Conservation (phyloP, 768 basidiomycete species). For the Suillus weaverae region DNA sequence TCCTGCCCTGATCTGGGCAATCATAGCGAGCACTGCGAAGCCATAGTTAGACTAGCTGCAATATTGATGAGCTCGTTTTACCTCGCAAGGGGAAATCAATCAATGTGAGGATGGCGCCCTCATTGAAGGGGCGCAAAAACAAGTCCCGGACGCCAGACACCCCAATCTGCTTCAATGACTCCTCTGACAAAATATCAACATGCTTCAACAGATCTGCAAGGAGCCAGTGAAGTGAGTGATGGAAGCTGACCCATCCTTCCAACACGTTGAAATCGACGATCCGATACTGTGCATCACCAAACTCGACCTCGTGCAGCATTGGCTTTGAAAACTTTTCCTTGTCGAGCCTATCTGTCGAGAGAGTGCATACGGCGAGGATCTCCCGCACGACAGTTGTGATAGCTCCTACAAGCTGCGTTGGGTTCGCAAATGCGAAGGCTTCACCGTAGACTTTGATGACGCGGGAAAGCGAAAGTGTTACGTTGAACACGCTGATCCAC, state of each 20-base stretch:
- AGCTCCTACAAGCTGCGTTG: slow-evolving; percentile 61
- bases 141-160: slow-evolving; percentile 58
- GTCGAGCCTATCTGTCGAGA: slow-evolving; percentile 69
- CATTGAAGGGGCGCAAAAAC: slow-evolving; percentile 59
- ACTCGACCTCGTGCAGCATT: slow-evolving; percentile 63
- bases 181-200: slow-evolving; percentile 62
- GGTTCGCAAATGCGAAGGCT: slow-evolving; percentile 61
- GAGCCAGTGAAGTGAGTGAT: slow-evolving; percentile 90
- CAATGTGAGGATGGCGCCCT: slow-evolving; percentile 68
- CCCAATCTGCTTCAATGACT: slow-evolving; percentile 51
- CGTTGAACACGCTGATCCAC: slow-evolving; percentile 96
- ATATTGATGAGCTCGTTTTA: slow-evolving; percentile 34
- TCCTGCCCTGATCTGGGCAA: slow-evolving; percentile 92
- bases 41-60: slow-evolving; percentile 2
- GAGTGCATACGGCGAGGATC: slow-evolving; percentile 69
- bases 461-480: slow-evolving; percentile 86
- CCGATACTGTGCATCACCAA: slow-evolving; percentile 59
- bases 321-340: slow-evolving; percentile 61
- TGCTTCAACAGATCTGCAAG: slow-evolving; percentile 88
- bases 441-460: slow-evolving; percentile 90
- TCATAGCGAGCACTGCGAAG: slow-evolving; percentile 76
- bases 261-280: slow-evolving; percentile 77
- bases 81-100: slow-evolving; percentile 91
- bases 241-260: slow-evolving; percentile 86
- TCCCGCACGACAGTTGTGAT: slow-evolving; percentile 70